phyloP scores from a whole-genome alignment of 176 grass and related monocot genomes.

The Miscanthus lutarioriparius region DNA sequence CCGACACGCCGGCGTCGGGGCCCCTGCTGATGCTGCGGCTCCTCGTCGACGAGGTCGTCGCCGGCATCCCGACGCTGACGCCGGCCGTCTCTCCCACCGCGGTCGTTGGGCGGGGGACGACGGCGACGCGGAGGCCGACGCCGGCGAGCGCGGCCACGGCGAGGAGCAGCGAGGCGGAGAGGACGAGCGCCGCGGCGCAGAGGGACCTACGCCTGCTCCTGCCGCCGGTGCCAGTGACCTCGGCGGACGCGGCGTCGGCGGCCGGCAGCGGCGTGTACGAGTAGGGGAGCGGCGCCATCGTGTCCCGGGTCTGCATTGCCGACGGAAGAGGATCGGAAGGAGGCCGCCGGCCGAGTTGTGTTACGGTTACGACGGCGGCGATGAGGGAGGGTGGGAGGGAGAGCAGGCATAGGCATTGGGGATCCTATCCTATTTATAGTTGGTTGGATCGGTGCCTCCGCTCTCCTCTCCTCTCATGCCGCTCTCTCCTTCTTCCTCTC shows the following conservation, averaged over 20 bases:
- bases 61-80: too few species aligned
- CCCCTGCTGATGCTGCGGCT: conserved; percentile 35
- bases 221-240: neutral
- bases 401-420: neutral
- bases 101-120: neutral
- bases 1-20: conserved; percentile 58
- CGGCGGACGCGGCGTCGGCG: conserved; percentile 4
- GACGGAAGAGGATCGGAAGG: neutral
- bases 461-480: neutral
- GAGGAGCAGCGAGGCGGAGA: conserved; percentile 16
- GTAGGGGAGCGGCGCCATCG: conserved; percentile 7
- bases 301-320: conserved; percentile 37
- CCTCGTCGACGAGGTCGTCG: too few species aligned
- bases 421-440: neutral
- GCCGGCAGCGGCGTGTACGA: conserved; percentile 40
- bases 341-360: too few species aligned
- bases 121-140: neutral
- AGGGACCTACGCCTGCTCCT: neutral
- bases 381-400: too few species aligned
- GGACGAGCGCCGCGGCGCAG: neutral
- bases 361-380: too few species aligned
- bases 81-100: neutral
- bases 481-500: too few species aligned
- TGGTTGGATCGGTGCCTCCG: neutral
- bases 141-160: conserved; percentile 13